These are phyloP conservation scores for Begonia loranthoides DNA, from an alignment of 306 rosid genomes.

Conservation along the genomic window DNA sequence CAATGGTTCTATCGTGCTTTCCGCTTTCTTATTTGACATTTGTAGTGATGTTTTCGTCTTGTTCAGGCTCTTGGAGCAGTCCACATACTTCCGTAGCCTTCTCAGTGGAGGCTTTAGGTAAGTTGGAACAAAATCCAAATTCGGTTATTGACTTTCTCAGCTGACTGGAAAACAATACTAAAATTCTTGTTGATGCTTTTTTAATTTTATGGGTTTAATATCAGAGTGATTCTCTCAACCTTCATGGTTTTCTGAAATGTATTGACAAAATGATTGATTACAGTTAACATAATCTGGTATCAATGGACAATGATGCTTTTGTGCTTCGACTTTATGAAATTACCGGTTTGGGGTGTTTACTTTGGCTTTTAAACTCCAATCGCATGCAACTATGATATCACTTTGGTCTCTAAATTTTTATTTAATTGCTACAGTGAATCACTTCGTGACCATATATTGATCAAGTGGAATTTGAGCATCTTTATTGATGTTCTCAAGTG, in stretches of 20 bases:
- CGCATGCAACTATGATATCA: not conserved
- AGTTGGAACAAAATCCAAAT: not conserved
- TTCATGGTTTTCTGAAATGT: no score
- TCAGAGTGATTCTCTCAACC: no score
- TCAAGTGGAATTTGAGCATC: constrained; percentile 35
- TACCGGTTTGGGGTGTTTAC: no score
- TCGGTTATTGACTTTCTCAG: no score
- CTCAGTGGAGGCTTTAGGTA: constrained; percentile 66
- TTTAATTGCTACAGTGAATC: constrained; percentile 43
- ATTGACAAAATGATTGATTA: no score
- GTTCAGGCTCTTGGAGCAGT: constrained; percentile 45
- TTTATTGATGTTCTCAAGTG: constrained; percentile 51
- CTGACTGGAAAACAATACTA: no score
- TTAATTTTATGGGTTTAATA: no score
- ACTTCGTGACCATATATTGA: constrained; percentile 21
- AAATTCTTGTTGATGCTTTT: no score
- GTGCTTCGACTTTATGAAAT: no score
- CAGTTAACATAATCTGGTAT: no score
- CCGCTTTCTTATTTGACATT: not conserved
- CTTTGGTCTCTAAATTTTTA: not conserved
- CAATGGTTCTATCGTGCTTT: not conserved
- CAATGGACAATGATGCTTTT: no score
- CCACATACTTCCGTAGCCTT: constrained; percentile 54
- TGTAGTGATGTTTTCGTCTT: constrained; percentile 1
- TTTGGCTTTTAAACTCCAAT: no score